phyloP scores from a whole-genome alignment of 2,329 filamentous ascomycete species.

The Sarocladium kiliense region DNA sequence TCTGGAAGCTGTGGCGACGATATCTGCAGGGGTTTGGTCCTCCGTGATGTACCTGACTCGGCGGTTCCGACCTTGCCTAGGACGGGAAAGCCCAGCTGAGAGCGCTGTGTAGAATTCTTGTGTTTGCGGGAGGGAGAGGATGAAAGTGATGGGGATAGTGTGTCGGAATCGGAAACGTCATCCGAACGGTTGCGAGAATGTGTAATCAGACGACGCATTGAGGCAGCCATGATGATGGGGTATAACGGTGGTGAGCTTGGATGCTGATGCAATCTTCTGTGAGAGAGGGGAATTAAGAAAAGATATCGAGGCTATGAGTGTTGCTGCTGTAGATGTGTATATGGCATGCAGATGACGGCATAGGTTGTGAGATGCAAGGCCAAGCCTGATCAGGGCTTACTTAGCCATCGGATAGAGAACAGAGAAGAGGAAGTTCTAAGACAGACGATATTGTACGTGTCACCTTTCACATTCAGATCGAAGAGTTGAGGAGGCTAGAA shows the following conservation, averaged over 20 bases:
- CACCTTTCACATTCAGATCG: neutral
- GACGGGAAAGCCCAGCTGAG: neutral
- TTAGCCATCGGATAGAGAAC: neutral
- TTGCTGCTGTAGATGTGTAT: neutral
- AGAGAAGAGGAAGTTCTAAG: neutral
- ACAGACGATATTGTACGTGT: neutral
- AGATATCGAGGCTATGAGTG: neutral
- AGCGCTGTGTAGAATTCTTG: neutral
- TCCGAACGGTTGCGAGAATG: neutral
- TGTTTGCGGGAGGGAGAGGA: neutral
- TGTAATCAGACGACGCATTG: neutral
- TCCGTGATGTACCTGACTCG: neutral
- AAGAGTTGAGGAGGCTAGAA: neutral
- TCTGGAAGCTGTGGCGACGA: conserved; percentile 1
- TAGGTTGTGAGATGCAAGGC: too few species aligned
- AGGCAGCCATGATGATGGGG: neutral
- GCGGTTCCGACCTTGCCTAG: neutral
- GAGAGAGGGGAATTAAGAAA: neutral
- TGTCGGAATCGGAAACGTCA: neutral
- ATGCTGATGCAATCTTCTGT: too few species aligned
- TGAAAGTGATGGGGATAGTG: neutral
- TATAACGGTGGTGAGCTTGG: too few species aligned
- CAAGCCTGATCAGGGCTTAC: too few species aligned
- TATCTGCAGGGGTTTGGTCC: neutral
- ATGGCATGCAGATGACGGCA: too few species aligned